Percentiles rank a stretch among this genome's conserved stretches.
Evolutionary conservation across 2,329 filamentous ascomycete genomes (phyloP).

Genomic region (Tolypocladium pustulatum): DNA sequence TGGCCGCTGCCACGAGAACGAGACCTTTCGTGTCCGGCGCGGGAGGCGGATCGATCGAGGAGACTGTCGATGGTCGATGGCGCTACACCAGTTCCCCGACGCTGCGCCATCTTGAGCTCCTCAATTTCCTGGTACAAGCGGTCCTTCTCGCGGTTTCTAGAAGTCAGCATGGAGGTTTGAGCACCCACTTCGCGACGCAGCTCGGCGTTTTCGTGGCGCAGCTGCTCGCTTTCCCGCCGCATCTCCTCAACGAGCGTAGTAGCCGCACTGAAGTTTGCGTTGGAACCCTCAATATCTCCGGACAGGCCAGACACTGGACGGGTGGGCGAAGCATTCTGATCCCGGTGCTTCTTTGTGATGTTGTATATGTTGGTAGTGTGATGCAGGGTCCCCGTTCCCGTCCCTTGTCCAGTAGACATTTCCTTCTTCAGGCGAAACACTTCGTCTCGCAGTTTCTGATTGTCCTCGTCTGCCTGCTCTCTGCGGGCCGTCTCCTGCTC

Average conservation of each 20-base stretch:
- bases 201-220: slow-evolving; percentile 88
- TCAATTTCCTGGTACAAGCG: slow-evolving; percentile 94
- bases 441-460: slow-evolving; percentile 73
- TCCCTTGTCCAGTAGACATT: slow-evolving; percentile 24
- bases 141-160: slow-evolving; percentile 89
- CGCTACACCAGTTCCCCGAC: slow-evolving; percentile 57
- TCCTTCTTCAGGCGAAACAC: slow-evolving; percentile 62
- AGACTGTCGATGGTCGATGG: slow-evolving; percentile 75
- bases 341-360: slow-evolving; percentile 44
- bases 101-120: slow-evolving; percentile 80
- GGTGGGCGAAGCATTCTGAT: slow-evolving; percentile 35
- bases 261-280: slow-evolving; percentile 44
- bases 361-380: slow-evolving; percentile 59
- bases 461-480: slow-evolving; percentile 86
- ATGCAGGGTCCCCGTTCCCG: slow-evolving; percentile 22
- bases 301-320: slow-evolving; percentile 40
- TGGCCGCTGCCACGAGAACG: slow-evolving; percentile 63
- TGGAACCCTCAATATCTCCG: slow-evolving; percentile 38
- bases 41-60: slow-evolving; percentile 85
- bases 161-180: slow-evolving; percentile 95
- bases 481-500: slow-evolving; percentile 83
- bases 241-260: slow-evolving; percentile 70
- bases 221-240: slow-evolving; percentile 56
- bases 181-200: slow-evolving; percentile 85
- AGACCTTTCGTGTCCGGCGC: slow-evolving; percentile 60